phyloP scores from a whole-genome alignment of 306 rosid species.

The Quercus glauca region DNA sequence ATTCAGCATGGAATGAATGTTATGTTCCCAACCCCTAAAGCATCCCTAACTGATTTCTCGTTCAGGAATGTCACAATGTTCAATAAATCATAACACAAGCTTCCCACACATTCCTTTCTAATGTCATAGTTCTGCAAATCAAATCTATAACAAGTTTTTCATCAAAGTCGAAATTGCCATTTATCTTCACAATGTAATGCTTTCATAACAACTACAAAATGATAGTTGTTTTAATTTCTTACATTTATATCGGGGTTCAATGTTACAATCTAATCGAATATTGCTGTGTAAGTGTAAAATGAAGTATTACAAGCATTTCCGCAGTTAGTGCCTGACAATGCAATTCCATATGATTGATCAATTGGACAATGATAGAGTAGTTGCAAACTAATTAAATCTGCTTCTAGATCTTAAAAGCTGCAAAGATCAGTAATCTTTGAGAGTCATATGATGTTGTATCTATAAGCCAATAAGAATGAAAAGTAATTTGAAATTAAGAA shows the following conservation, averaged over 20 bases:
- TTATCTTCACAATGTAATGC: background rate
- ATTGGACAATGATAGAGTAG: background rate
- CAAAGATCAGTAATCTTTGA: background rate
- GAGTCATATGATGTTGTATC: background rate
- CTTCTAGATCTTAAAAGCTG: background rate
- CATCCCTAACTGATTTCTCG: constrained; percentile 52
- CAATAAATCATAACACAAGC: constrained; percentile 73
- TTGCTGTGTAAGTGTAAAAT: constrained; percentile 28
- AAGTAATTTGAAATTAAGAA: background rate
- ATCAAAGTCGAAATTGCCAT: constrained; percentile 11
- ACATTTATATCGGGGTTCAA: constrained; percentile 45
- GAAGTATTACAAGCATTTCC: constrained; percentile 53
- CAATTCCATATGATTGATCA: constrained; percentile 5
- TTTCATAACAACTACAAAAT: background rate
- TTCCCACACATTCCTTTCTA: constrained; percentile 66
- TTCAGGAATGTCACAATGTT: constrained; percentile 67
- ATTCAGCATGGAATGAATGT: constrained; percentile 58
- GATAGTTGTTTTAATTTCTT: constrained; percentile 16
- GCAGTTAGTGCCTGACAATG: constrained; percentile 51
- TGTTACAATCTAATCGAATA: constrained; percentile 39
- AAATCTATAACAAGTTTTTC: constrained; percentile 7
- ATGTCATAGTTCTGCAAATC: constrained; percentile 76
- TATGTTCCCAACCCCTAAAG: constrained; percentile 78
- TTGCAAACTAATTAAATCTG: background rate
- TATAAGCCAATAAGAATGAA: background rate